Base-by-base conservation (phyloP, 257 asterid species). In the Scutellaria baicalensis region DNA sequence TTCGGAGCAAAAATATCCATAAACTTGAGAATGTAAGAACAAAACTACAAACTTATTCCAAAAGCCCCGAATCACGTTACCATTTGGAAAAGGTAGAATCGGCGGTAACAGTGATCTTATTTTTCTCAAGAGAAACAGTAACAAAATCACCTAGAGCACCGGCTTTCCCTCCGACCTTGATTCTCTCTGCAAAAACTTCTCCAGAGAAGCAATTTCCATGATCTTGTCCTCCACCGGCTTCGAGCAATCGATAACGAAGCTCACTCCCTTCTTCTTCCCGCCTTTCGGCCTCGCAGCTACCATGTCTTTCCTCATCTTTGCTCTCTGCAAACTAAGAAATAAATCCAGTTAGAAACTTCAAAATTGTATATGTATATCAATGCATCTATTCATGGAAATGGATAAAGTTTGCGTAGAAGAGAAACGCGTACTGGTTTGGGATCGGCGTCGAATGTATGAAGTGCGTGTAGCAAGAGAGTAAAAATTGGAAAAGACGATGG, bases 91-190 rank as follows among this genome's bases (percentile, higher is more conserved):
- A n/a, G n/a, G n/a, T n/a, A n/a, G n/a, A n/a, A n/a, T n/a, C n/a
- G n/a, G n/a, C n/a, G n/a, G 85, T 80, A 43, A 84, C 88, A 35
- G 84, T 75, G 78, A 85, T 78, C 56, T 82, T 82, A 72, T 60
- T 72, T 62, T 85, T 84, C n/a, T 84, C 88, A 21, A 84, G 88
- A 7, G 62, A 47, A 47, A 81, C 70, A 17, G 83, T 64, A 4
- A 84, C 84, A 16, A 84, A 73, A 21, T 84, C 88, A 0, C 86
- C 86, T 20, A 84, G 86, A 9, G 84, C 79, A 13, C 88, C 88
- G 43, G 88, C 84, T 68, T 84, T 84, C 40, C 88, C 86, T 14
- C 84, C 88, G 38, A 84, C 88, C 76, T 84, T 84, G 48, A 84
- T 84, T 11, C 88, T 74, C 67, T 81, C 68, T 78, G 88, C 18